A percentile compares a stretch with the other conserved stretches of the same genome.
These are phyloP conservation scores for Chenopodium formosanum DNA, from an alignment of 148 eudicot genomes.

Conservation along the genomic window DNA sequence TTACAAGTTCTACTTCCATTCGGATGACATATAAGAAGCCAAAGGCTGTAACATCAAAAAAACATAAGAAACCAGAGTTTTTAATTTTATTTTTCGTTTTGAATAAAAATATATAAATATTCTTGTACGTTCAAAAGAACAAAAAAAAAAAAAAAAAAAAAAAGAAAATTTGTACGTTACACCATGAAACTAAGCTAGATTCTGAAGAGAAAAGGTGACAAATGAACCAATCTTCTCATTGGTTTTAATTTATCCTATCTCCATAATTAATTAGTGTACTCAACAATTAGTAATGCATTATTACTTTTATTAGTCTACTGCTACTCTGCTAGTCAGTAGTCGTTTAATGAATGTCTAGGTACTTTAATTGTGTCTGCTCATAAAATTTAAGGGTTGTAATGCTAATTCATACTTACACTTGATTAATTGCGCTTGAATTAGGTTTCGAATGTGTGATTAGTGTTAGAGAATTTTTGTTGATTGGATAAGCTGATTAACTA, in stretches of 20 bases:
- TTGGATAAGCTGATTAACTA: too few species aligned
- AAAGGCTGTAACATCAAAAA: background rate
- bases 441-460: too few species aligned
- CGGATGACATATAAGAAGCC: conserved; percentile 22
- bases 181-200: background rate
- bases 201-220: background rate
- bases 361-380: background rate
- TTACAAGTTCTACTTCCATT: conserved; percentile 46
- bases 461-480: too few species aligned
- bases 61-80: background rate
- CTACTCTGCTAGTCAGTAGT: background rate
- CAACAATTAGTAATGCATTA: too few species aligned
- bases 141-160: background rate
- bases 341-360: too few species aligned
- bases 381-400: too few species aligned
- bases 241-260: background rate
- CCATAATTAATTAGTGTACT: background rate
- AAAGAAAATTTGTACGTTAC: background rate
- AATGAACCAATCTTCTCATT: conserved; percentile 10
- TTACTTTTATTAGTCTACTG: background rate
- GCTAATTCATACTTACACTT: too few species aligned
- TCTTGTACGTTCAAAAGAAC: background rate
- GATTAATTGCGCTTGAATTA: too few species aligned
- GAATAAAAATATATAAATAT: background rate
- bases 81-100: background rate